phyloP scores from a whole-genome alignment of 352 stramenopile genomes.

The Globisporangium spinosum region DNA sequence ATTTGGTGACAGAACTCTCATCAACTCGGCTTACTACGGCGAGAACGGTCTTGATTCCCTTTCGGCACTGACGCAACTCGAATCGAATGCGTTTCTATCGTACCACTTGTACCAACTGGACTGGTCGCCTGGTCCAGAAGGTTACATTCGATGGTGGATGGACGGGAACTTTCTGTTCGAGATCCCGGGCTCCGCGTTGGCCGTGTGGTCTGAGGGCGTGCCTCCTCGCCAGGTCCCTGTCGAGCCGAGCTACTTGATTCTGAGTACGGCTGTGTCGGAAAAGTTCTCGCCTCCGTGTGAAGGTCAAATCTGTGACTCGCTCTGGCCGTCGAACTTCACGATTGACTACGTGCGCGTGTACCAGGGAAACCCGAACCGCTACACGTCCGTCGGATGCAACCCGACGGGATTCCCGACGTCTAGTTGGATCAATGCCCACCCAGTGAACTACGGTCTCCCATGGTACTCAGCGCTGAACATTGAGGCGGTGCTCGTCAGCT shows the following conservation, averaged over 20 bases:
- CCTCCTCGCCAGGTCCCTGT: slow-evolving; percentile 88
- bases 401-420: slow-evolving; percentile 87
- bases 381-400: slow-evolving; percentile 92
- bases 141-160: slow-evolving; percentile 93
- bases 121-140: slow-evolving; percentile 90
- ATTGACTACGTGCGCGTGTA: slow-evolving; percentile 96
- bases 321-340: slow-evolving; percentile 90
- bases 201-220: slow-evolving; percentile 57
- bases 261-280: slow-evolving; percentile 96
- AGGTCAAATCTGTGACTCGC: slow-evolving; percentile 91
- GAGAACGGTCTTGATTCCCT: slow-evolving; percentile 93
- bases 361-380: slow-evolving; percentile 87
- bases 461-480: slow-evolving; percentile 77
- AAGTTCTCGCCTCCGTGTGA: slow-evolving; percentile 92
- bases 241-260: slow-evolving; percentile 96
- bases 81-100: slow-evolving; percentile 87
- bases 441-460: slow-evolving; percentile 75
- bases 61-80: slow-evolving; percentile 91
- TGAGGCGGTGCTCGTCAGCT: slow-evolving; percentile 33
- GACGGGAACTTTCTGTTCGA: slow-evolving; percentile 94
- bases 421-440: slow-evolving; percentile 90
- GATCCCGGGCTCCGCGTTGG: slow-evolving; percentile 87
- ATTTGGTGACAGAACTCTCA: slow-evolving; percentile 80
- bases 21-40: slow-evolving; percentile 96
- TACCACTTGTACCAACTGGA: slow-evolving; percentile 95